Conservation (phyloP, 495 filamentous ascomycete species). For the Immersiella caudata region DNA sequence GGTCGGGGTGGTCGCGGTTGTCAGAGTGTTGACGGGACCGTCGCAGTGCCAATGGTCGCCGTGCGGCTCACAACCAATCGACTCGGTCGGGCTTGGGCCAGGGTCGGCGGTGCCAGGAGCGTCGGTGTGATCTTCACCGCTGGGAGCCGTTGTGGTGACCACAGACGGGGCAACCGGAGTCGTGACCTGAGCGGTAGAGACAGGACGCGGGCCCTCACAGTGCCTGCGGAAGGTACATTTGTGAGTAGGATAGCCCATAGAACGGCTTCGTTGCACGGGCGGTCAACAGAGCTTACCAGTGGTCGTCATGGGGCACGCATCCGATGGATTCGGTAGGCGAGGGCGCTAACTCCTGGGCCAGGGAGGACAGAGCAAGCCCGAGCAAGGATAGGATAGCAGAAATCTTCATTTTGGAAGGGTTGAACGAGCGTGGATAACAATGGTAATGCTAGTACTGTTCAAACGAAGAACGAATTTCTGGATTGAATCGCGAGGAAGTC, state of each 20-base stretch:
- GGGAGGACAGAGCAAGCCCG: neutral
- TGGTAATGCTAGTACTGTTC: too few species aligned
- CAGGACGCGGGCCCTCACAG: neutral
- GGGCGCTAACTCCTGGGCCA: neutral
- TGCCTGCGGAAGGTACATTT: neutral
- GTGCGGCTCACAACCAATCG: constrained; percentile 2
- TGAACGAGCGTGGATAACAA: too few species aligned
- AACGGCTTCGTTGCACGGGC: too few species aligned
- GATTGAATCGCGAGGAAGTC: too few species aligned
- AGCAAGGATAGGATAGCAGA: neutral
- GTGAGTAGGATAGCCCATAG: neutral
- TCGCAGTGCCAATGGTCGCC: constrained; percentile 4
- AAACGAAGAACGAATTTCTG: too few species aligned
- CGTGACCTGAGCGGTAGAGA: neutral
- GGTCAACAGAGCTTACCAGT: neutral
- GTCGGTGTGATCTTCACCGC: neutral
- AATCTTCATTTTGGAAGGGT: neutral
- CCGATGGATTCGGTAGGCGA: constrained; percentile 6
- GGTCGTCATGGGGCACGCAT: constrained; percentile 5
- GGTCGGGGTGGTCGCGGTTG: neutral
- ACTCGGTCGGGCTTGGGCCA: constrained; percentile 2
- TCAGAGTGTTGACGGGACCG: neutral
- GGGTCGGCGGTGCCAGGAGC: neutral
- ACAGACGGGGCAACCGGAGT: neutral
- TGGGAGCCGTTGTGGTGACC: neutral